A percentile compares a stretch with the other conserved stretches of the same genome.
These are phyloP conservation scores for Laguncularia racemosa DNA, from an alignment of 345 rosid genomes.

Conservation along the genomic window DNA sequence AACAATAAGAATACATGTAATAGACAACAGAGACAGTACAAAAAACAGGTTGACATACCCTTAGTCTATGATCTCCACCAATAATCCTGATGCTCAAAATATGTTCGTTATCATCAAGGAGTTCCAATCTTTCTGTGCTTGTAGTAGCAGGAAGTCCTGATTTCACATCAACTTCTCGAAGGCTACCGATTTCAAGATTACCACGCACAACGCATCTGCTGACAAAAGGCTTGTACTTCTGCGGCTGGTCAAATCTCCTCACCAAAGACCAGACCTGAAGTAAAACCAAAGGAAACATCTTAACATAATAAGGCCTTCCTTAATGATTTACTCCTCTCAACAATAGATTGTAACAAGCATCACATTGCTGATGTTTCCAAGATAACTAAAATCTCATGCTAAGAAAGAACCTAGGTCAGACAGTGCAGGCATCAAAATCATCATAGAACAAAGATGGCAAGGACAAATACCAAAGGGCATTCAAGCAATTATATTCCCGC, in stretches of 20 bases:
- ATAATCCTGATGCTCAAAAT: slow-evolving; percentile 33
- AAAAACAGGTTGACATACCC: slow-evolving; percentile 12
- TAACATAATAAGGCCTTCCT: neutral
- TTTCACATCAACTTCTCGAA: slow-evolving; percentile 42
- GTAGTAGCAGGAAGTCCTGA: slow-evolving; percentile 53
- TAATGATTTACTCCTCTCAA: neutral
- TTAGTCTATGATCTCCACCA: slow-evolving; percentile 48
- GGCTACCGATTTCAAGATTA: slow-evolving; percentile 39
- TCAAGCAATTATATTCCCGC: no score
- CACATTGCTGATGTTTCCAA: no score
- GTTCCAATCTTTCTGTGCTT: slow-evolving; percentile 39
- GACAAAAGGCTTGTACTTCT: slow-evolving; percentile 40
- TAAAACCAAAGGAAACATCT: slow-evolving; percentile 4
- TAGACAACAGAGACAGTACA: neutral
- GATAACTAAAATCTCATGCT: no score
- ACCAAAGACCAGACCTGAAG: slow-evolving; percentile 45
- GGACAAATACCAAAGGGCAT: no score
- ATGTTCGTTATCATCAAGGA: slow-evolving; percentile 39
- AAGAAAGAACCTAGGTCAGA: no score
- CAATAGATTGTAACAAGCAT: neutral
- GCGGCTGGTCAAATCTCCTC: slow-evolving; percentile 49
- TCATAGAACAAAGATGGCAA: no score
- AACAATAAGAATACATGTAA: neutral
- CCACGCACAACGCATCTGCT: slow-evolving; percentile 40
- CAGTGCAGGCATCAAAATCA: no score